A percentile compares a stretch with the other conserved stretches of the same genome.
Conservation (phyloP, 2,329 filamentous ascomycete species). For the Alternaria consortialis region DNA sequence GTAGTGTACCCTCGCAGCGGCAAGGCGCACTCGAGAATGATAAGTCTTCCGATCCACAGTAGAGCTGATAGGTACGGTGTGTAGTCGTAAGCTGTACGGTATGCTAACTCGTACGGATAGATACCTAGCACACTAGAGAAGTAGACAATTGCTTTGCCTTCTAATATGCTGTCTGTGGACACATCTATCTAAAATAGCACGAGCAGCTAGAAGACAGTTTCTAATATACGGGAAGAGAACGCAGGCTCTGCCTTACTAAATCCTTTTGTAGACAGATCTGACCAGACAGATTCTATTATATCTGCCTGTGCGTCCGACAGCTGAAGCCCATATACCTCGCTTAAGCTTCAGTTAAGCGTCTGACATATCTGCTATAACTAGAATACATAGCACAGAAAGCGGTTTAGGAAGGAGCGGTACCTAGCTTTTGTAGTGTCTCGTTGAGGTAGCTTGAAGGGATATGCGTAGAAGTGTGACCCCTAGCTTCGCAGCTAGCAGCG, state of each 20-base stretch:
- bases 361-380: background rate
- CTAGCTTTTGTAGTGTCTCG: background rate
- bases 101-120: background rate
- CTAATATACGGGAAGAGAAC: background rate
- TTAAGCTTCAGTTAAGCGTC: background rate
- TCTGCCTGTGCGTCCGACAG: background rate
- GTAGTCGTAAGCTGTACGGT: background rate
- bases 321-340: background rate
- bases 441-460: background rate
- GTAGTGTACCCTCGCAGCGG: background rate
- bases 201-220: background rate
- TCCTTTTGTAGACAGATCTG: background rate
- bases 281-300: background rate
- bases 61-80: background rate
- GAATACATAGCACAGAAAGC: background rate
- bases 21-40: background rate
- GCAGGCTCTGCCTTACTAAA: background rate
- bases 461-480: background rate
- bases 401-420: background rate
- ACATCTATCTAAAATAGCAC: background rate
- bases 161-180: background rate
- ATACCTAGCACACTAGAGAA: background rate
- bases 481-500: background rate
- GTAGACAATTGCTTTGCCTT: background rate
- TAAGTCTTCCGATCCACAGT: background rate